phyloP scores from a whole-genome alignment of 306 rosid species.

The Neltuma alba region DNA sequence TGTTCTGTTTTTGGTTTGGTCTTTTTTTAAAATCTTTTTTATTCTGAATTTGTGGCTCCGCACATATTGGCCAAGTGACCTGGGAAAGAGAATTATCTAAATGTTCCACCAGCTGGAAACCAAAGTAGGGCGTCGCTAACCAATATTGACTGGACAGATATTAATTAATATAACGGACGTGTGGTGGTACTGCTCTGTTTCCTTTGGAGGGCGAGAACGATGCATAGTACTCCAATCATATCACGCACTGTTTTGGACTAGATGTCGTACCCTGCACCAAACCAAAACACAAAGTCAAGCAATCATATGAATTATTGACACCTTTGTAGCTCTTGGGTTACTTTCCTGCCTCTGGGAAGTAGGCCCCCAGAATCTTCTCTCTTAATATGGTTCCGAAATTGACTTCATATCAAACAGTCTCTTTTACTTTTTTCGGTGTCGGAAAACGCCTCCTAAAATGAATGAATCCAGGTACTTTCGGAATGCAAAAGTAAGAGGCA shows the following conservation, averaged over 20 bases:
- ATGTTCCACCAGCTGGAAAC: not conserved
- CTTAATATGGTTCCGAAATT: not conserved
- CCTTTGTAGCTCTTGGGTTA: not conserved
- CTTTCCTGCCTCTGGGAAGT: not conserved
- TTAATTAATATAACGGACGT: not conserved
- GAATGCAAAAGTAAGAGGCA: not conserved
- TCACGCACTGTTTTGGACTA: not conserved
- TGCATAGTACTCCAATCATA: not conserved
- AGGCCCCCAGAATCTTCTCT: not conserved
- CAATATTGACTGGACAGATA: not conserved
- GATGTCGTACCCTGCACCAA: conserved; percentile 32
- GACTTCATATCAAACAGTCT: conserved; percentile 15
- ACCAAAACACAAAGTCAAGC: not conserved
- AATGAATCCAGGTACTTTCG: not conserved
- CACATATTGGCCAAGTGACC: too few species aligned
- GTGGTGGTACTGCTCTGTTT: not conserved
- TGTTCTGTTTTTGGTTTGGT: not conserved
- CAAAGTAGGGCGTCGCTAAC: not conserved
- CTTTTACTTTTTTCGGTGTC: not conserved
- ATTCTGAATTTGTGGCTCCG: not conserved
- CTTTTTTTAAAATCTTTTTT: too few species aligned
- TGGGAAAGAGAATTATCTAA: not conserved
- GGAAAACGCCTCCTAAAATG: not conserved
- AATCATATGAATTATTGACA: conserved; percentile 8
- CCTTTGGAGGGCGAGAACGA: not conserved